Base-by-base conservation (phyloP, 2,329 filamentous ascomycete species). In the Alternaria infectoria region DNA sequence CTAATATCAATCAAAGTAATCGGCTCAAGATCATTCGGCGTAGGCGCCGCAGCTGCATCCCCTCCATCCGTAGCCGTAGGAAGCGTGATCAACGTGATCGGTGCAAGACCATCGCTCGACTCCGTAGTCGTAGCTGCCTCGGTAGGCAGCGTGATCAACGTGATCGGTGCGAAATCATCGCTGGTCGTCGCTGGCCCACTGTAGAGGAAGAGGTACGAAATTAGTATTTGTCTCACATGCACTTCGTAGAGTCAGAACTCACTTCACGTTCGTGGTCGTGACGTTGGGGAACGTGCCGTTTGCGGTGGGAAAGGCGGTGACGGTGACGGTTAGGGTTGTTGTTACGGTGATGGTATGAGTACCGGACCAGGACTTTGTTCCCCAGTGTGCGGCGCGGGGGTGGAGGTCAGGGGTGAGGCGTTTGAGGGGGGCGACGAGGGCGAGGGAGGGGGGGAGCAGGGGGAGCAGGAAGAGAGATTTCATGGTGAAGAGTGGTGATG, bases 1-100 rank as follows among this genome's bases (percentile, higher is more conserved):
- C 36, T 43, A 17, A 60, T 17, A 12, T 56, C 52, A 12, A 64
- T 64, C 46, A 64, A 17, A 7, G 61, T 64, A n/a, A 61, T 19
- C 4, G 61, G 61, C 13, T 49, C 43, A 13, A 61, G 44, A 21
- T 57, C 54, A 43, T 61, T 57, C 9, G 54, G 54, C 43, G 26
- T 36, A 7, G 51, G 51, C 7, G 44, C 19, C 1, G 45, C 51
- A 25, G 21, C 43, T 0, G 0, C 49, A 2, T 21, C 13, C 13
- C 26, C 45, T 5, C 12, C 30, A 7, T 11, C 40, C 5, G 28
- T 36, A 52, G 49, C n/a, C 13, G 17, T 11, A 10, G 8, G n/a
- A 36, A 36, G 28, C 10, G 17, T 52, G n/a, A 60, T 64, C 51
- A 64, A 32, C 1, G 61, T 60, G 17, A 61, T 7, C 1, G 61